These are phyloP conservation scores for Cladophialophora immunda DNA, from an alignment of 2,329 filamentous ascomycete species.

Conservation along the genomic window DNA sequence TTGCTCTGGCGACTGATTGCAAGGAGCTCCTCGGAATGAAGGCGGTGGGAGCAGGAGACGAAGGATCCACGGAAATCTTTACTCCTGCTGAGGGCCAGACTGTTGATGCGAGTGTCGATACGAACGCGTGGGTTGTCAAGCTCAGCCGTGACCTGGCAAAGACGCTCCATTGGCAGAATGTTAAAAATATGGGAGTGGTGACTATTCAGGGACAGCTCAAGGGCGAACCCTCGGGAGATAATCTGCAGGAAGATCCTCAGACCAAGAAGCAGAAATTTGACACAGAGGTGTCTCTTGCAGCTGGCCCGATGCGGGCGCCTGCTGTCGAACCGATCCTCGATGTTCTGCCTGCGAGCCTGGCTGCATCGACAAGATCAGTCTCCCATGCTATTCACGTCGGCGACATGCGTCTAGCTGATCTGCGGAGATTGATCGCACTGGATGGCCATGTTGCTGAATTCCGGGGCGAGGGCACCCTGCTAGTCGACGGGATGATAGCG, in stretches of 20 bases:
- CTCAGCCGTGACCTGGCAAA: slow-evolving; percentile 85
- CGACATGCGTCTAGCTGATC: slow-evolving; percentile 86
- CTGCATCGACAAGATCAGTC: slow-evolving; percentile 76
- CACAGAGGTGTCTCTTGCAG: slow-evolving; percentile 52
- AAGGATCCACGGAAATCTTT: slow-evolving; percentile 72
- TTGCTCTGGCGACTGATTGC: slow-evolving; percentile 80
- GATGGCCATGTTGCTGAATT: slow-evolving; percentile 90
- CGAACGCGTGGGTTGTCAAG: slow-evolving; percentile 95
- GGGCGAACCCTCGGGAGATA: slow-evolving; percentile 53
- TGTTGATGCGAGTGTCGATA: slow-evolving; percentile 94
- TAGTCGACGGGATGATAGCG: slow-evolving; percentile 87
- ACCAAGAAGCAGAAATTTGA: slow-evolving; percentile 61
- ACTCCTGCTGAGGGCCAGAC: slow-evolving; percentile 77
- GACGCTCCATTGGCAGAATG: slow-evolving; percentile 92
- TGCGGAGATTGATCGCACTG: slow-evolving; percentile 82
- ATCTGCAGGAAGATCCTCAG: slow-evolving; percentile 54
- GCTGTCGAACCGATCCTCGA: slow-evolving; percentile 62
- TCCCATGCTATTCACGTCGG: slow-evolving; percentile 93
- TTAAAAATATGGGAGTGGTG: slow-evolving; percentile 87
- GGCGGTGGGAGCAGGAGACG: slow-evolving; percentile 53
- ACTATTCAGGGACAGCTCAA: slow-evolving; percentile 82
- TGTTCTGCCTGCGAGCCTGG: slow-evolving; percentile 67
- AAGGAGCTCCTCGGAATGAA: slow-evolving; percentile 68
- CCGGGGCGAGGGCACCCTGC: slow-evolving; percentile 86
- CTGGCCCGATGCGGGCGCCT: slow-evolving; percentile 4